These are phyloP conservation scores for Mycena filopes DNA, from an alignment of 768 basidiomycete genomes.

Conservation along the genomic window DNA sequence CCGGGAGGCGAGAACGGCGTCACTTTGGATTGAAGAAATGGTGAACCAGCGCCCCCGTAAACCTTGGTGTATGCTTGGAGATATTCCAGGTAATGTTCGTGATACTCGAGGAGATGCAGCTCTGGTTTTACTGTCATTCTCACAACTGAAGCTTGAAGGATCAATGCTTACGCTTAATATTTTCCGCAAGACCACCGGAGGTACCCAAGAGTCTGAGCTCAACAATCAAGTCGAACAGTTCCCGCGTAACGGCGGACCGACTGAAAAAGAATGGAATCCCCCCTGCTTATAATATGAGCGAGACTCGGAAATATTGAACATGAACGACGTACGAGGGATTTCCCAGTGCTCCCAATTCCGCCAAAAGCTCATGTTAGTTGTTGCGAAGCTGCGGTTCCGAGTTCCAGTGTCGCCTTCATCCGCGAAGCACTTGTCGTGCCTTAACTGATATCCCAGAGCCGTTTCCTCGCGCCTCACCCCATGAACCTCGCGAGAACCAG, in stretches of 20 bases:
- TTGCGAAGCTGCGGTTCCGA: constrained; percentile 17
- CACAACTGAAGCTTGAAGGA: no score
- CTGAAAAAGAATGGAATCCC: constrained; percentile 2
- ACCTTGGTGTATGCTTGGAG: constrained; percentile 21
- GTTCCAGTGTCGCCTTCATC: not conserved
- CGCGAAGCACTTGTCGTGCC: constrained; percentile 29
- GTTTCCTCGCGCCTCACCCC: constrained; percentile 30
- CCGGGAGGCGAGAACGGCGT: not conserved
- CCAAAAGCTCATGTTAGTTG: constrained; percentile 37
- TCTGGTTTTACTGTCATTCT: no score
- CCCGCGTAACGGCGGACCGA: constrained; percentile 29
- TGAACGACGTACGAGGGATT: constrained; percentile 36
- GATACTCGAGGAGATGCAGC: constrained; percentile 37
- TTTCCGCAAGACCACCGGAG: constrained; percentile 34
- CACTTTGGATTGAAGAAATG: not conserved
- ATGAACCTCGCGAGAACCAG: constrained; percentile 34
- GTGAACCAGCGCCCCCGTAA: not conserved
- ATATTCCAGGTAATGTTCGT: constrained; percentile 31
- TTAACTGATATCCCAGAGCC: constrained; percentile 29
- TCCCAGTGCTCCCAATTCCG: constrained; percentile 32
- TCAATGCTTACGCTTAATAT: constrained; percentile 39
- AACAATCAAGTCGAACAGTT: constrained; percentile 39
- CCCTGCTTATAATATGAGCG: not conserved
- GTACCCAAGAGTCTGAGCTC: constrained; percentile 36
- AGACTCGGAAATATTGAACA: no score